Evolutionary conservation across 1,284 basidiomycete species (phyloP).

Genomic region (Tilletia indica): DNA sequence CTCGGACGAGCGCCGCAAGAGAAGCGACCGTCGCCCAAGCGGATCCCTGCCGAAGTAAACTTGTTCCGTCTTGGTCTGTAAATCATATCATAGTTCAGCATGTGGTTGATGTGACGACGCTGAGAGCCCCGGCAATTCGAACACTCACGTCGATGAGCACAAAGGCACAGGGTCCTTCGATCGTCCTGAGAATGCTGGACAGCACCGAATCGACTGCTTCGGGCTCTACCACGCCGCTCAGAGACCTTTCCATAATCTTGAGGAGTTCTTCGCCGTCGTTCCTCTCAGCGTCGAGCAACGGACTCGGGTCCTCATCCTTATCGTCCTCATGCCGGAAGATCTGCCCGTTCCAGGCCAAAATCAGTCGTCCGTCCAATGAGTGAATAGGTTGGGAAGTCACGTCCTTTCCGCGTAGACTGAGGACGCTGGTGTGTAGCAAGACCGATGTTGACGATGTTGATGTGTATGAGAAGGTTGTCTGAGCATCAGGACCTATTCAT

Average conservation of each 20-base stretch:
- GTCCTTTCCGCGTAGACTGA: constrained; percentile 41
- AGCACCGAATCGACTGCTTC: background rate
- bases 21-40: constrained; percentile 82
- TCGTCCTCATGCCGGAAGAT: constrained; percentile 32
- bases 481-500: background rate
- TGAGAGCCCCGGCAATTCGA: background rate
- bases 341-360: constrained; percentile 51
- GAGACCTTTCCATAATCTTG: constrained; percentile 18
- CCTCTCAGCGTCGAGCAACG: constrained; percentile 23
- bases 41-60: constrained; percentile 84
- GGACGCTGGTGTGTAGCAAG: constrained; percentile 27
- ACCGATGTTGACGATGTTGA: background rate
- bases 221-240: background rate
- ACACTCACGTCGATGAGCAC: constrained; percentile 40
- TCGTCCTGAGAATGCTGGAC: constrained; percentile 20
- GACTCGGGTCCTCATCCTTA: constrained; percentile 14
- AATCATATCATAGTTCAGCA: constrained; percentile 23
- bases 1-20: constrained; percentile 62
- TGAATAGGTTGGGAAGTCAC: constrained; percentile 38
- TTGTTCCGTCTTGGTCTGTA: constrained; percentile 58
- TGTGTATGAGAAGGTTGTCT: background rate
- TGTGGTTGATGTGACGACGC: no score
- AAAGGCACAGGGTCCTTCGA: constrained; percentile 51
- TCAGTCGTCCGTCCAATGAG: constrained; percentile 23
- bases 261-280: constrained; percentile 42